A percentile compares a stretch with the other conserved stretches of the same genome.
phyloP scores from a whole-genome alignment of 495 filamentous ascomycete genomes.

The Penicillium coffeae region DNA sequence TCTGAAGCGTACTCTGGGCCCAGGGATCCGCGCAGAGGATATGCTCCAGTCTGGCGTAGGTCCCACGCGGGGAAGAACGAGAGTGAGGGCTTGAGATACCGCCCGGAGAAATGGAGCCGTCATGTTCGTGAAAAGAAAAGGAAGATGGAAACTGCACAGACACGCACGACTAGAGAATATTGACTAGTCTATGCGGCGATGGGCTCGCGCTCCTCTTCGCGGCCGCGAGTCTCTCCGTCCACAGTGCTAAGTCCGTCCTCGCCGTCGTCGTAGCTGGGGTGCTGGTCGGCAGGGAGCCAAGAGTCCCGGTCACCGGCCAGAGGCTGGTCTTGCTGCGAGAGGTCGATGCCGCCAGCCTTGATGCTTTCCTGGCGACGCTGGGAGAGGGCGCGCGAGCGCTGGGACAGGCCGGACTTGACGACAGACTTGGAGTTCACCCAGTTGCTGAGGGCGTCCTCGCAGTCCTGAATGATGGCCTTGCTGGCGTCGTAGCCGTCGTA shows the following conservation, averaged over 20 bases:
- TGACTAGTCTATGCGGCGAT: conserved; percentile 29
- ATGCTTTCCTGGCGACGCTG: conserved; percentile 73
- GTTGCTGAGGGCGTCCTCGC: conserved; percentile 93
- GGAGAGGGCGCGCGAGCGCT: conserved; percentile 78
- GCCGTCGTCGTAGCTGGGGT: conserved; percentile 60
- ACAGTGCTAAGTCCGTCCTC: conserved; percentile 53
- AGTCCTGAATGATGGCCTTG: conserved; percentile 99
- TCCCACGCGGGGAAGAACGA: no score
- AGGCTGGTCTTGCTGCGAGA: conserved; percentile 79
- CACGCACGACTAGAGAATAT: no score
- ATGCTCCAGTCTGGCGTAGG: no score
- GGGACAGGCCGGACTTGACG: conserved; percentile 79
- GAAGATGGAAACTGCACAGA: neutral
- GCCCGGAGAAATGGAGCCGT: conserved; percentile 10
- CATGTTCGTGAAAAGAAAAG: conserved; percentile 11
- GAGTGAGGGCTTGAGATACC: neutral
- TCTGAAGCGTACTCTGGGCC: neutral
- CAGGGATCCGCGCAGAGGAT: neutral
- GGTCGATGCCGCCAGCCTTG: conserved; percentile 57
- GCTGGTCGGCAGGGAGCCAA: conserved; percentile 82
- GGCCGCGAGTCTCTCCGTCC: conserved; percentile 53
- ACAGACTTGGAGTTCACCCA: conserved; percentile 89
- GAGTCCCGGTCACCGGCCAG: conserved; percentile 75
- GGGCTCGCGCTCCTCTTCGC: conserved; percentile 56
- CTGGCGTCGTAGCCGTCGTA: conserved; percentile 98